Evolutionary conservation across 352 stramenopile species (phyloP), one percentile per base, ranked within the genome.

Genomic region (Pythium aristosporum): DNA sequence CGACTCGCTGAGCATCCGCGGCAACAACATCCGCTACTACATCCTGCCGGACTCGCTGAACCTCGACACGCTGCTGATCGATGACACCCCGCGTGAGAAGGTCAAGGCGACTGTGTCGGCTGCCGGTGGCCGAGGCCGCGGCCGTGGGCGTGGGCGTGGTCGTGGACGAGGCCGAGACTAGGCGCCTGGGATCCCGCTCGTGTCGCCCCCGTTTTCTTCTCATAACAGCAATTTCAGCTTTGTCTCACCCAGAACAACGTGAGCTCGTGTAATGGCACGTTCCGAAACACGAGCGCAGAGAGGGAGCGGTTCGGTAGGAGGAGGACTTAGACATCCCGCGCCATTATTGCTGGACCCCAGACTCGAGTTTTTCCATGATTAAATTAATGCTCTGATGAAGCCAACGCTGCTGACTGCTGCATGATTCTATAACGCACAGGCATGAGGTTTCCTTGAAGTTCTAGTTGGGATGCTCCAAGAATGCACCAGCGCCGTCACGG

Each of bases 41-140:
- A 97, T 98, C 80, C 80, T 98, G 61, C 91, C 90, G 52, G 89
- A 98, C 72, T 98, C 91, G 67, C 82, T 99, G 28, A 99, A 99
- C 82, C 85, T 99, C 44, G 97, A 99, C 85, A 98, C 96, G 54
- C 74, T 99, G 36, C 82, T 99, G 65, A 97, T 99, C 44, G 97
- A 99, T 69, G 98, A 99, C 80, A 95, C 91, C 44, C 95, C 96
- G 9, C 98, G 99, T 66, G 92, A 98, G 72, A 97, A 96, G 65
- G 90, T 94, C 46, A 93, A 96, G 71, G 80, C 81, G 3, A 75
- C 80, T 60, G 72, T 73, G 51, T 72, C 80, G 39, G 71, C 85
- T 32, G 72, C 79, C 18, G 84, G 78, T 16, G 83, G 84, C 8
- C 81, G 93, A 63, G 88, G 85, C 23, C 72, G 86, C 37, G 88